A percentile compares a stretch with the other conserved stretches of the same genome.
Evolutionary conservation across 768 basidiomycete species (phyloP).

Genomic region (Mycena venus): DNA sequence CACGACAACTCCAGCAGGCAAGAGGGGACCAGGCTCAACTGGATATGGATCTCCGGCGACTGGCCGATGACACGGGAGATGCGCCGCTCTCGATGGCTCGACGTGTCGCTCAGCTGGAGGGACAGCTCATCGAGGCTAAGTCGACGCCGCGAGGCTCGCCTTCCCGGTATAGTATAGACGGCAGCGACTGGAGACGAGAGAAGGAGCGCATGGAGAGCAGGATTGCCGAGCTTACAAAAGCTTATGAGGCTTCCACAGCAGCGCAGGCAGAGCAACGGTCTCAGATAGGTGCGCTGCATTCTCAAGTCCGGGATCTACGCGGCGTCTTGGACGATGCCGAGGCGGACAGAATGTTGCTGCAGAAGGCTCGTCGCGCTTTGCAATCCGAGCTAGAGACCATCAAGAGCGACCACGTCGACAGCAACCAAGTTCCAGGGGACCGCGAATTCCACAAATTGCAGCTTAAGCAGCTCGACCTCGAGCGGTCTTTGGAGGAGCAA

Average conservation of each 20-base stretch:
- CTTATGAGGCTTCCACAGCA: constrained; percentile 78
- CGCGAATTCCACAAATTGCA: constrained; percentile 81
- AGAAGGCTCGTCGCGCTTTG: constrained; percentile 84
- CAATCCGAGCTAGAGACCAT: constrained; percentile 87
- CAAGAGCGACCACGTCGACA: constrained; percentile 80
- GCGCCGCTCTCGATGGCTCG: constrained; percentile 67
- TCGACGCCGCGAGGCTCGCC: constrained; percentile 57
- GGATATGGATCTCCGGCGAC: constrained; percentile 74
- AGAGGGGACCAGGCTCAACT: constrained; percentile 76
- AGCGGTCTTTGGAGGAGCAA: constrained; percentile 83
- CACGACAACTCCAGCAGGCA: constrained; percentile 63
- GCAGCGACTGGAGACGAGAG: constrained; percentile 88
- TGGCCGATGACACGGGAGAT: constrained; percentile 70
- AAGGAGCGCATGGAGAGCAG: constrained; percentile 89
- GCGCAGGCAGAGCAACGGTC: constrained; percentile 86
- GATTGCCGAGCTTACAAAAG: constrained; percentile 80
- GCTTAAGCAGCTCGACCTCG: constrained; percentile 86
- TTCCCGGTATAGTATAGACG: constrained; percentile 77
- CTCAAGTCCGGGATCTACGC: constrained; percentile 88
- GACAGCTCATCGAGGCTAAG: constrained; percentile 70
- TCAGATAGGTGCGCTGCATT: constrained; percentile 87
- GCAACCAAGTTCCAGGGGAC: constrained; percentile 77
- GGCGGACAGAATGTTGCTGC: constrained; percentile 81
- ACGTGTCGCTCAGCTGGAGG: constrained; percentile 73
- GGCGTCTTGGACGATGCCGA: constrained; percentile 88